phyloP scores from a whole-genome alignment of 345 rosid species.

The Citrus inodora region DNA sequence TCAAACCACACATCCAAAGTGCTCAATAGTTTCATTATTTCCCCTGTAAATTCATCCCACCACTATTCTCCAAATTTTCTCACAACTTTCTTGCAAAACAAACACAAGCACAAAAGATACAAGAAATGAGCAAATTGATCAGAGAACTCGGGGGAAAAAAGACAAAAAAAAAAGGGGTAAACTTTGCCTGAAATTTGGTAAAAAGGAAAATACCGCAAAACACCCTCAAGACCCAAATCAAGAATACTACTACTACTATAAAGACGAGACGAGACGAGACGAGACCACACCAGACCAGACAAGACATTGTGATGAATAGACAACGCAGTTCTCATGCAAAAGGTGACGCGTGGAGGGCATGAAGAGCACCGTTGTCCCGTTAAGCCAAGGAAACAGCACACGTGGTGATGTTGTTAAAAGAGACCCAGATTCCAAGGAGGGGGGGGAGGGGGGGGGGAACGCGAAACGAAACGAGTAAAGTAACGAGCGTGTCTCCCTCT shows the following conservation, averaged over 20 bases:
- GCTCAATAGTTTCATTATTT: conserved; percentile 21
- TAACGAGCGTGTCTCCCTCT: conserved; percentile 8
- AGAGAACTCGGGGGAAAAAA: not conserved
- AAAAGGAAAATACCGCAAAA: not conserved
- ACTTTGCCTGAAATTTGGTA: not conserved
- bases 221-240: no score
- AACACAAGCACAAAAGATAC: not conserved
- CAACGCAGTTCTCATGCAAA: not conserved
- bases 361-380: conserved; percentile 14
- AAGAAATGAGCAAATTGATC: not conserved
- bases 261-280: no score
- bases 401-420: conserved; percentile 19
- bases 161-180: not conserved
- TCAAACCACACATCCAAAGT: not conserved
- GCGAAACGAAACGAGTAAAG: conserved; percentile 8
- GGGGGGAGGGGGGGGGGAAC: not conserved
- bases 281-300: no score
- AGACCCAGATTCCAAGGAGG: conserved; percentile 30
- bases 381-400: not conserved
- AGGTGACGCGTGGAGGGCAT: conserved; percentile 36
- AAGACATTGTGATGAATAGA: no score
- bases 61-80: not conserved
- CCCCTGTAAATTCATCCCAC: not conserved
- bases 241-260: no score
- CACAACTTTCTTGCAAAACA: conserved; percentile 5